Evolutionary conservation across 495 filamentous ascomycete species (phyloP), one percentile per base, ranked within the genome.

Genomic region (Cetradonia linearis): DNA sequence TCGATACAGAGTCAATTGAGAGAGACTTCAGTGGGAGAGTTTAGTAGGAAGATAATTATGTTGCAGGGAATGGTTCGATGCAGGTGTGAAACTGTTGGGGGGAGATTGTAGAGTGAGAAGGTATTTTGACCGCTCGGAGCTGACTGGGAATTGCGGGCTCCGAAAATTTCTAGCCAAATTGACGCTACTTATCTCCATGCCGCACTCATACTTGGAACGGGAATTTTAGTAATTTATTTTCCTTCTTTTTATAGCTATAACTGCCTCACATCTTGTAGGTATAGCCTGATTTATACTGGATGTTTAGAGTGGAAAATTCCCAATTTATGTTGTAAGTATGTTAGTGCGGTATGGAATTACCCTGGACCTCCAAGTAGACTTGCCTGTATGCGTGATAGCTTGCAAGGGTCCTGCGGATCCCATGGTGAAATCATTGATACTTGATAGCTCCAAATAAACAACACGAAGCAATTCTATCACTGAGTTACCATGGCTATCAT

Each of bases 401-500:
- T 36, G 31, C 49, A 23, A 28, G 28, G 28, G 34, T 54, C 9
- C 9, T 46, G 50, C 31, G 34, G 31, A 23, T 53, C n/a, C 10
- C n/a, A 33, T 31, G 31, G 30, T 54, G 50, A 54, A 33, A 31
- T 54, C 50, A 54, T 34, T 53, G 3, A 50, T 18, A 14, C 13
- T 38, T 3, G 16, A 11, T 23, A 23, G 2, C 18, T 20, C 7
- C 23, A 0, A 20, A 20, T 46, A 20, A 46, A 4, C 20, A 20
- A 20, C 7, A 46, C n/a, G n/a, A n/a, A n/a, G n/a, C n/a, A n/a
- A n/a, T n/a, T n/a, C n/a, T n/a, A 46, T 23, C 5, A 4, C 20
- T 34, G 3, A 42, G 13, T 14, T 23, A 37, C 48, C 49, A 76
- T 77, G 71, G 65, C 62, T 8, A 60, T 78, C 13, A 59, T 78